Conservation (phyloP, 164 flowering plant genomes). For the Dillenia suffruticosa region DNA sequence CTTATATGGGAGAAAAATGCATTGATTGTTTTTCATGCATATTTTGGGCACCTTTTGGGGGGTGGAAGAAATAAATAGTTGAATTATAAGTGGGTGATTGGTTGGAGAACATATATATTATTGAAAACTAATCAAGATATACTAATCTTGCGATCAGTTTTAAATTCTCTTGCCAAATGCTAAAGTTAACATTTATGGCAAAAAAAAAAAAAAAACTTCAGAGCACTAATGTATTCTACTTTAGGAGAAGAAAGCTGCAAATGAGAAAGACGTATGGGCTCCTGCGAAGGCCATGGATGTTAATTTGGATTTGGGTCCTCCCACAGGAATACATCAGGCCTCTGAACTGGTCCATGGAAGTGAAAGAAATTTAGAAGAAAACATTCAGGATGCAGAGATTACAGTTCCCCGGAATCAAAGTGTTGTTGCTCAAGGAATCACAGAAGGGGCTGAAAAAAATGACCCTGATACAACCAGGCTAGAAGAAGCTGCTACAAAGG, state of each 20-base stretch:
- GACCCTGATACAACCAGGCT: constrained; percentile 37
- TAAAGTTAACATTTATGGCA: too few species aligned
- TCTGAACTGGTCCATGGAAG: constrained; percentile 12
- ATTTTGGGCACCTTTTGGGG: too few species aligned
- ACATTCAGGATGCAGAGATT: constrained; percentile 14
- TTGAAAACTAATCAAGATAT: too few species aligned
- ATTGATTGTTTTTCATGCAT: too few species aligned
- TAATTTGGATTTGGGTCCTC: constrained; percentile 9
- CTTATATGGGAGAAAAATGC: too few species aligned
- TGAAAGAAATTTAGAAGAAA: constrained; percentile 23
- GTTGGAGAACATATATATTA: too few species aligned
- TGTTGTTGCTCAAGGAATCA: constrained; percentile 20
- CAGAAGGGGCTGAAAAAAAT: constrained; percentile 15
- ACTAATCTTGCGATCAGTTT: too few species aligned
- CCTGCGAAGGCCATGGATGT: constrained; percentile 22
- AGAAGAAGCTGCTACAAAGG: constrained; percentile 67
- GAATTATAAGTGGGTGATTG: too few species aligned
- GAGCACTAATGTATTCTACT: background rate
- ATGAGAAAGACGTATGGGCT: constrained; percentile 20
- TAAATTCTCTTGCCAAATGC: too few species aligned
- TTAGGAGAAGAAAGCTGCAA: constrained; percentile 22
- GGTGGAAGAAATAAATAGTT: too few species aligned
- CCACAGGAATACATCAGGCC: constrained; percentile 1
- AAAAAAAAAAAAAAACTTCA: too few species aligned
- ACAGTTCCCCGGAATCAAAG: constrained; percentile 20